These are phyloP conservation scores for Aspergillus candidus DNA, from an alignment of 2,329 filamentous ascomycete species.

Conservation along the genomic window DNA sequence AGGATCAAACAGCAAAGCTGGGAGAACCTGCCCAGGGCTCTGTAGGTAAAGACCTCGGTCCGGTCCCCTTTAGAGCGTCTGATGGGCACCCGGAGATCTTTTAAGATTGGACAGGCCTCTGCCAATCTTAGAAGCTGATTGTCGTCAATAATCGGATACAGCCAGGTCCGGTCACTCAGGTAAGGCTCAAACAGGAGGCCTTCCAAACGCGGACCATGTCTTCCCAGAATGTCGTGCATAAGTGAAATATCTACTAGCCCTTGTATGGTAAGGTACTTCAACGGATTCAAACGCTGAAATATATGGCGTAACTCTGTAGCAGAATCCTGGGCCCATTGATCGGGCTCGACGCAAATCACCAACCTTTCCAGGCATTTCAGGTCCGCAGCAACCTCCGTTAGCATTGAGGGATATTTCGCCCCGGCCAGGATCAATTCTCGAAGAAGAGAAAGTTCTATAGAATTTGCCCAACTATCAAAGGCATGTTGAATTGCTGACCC, in stretches of 20 bases:
- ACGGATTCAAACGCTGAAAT: not conserved
- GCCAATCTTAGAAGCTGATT: not conserved
- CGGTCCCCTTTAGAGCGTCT: not conserved
- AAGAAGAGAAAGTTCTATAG: too few species aligned
- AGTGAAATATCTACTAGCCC: not conserved
- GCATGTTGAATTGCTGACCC: too few species aligned
- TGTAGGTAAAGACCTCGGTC: slow-evolving; percentile 1
- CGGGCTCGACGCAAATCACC: not conserved
- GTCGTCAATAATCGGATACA: not conserved
- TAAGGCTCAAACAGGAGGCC: slow-evolving; percentile 1
- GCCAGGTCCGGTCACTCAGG: not conserved
- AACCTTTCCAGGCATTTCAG: not conserved
- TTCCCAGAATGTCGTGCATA: not conserved
- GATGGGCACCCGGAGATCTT: slow-evolving; percentile 3
- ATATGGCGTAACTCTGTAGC: not conserved
- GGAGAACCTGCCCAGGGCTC: not conserved
- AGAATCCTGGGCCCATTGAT: not conserved
- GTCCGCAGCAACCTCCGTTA: too few species aligned
- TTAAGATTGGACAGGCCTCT: not conserved
- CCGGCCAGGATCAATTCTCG: too few species aligned
- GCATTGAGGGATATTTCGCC: too few species aligned
- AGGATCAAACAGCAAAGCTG: not conserved
- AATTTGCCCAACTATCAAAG: too few species aligned
- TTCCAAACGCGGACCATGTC: not conserved
- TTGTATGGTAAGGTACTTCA: slow-evolving; percentile 1